phyloP scores from a whole-genome alignment of 345 rosid species.

The Pistacia atlantica region DNA sequence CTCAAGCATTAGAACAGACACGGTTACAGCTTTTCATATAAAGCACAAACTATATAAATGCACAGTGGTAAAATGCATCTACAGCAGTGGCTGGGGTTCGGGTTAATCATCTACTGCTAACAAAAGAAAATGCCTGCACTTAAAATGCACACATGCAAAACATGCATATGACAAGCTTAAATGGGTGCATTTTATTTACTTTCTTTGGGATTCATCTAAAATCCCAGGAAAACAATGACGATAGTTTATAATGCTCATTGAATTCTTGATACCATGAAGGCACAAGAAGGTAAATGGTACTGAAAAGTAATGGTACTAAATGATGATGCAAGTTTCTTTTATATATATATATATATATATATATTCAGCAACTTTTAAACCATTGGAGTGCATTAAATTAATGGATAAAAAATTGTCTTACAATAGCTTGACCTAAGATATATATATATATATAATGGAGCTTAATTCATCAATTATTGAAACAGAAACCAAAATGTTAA shows the following conservation, averaged over 20 bases:
- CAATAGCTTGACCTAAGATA: too few species aligned
- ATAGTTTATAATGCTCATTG: background rate
- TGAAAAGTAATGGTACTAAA: background rate
- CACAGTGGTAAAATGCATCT: background rate
- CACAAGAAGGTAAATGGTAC: background rate
- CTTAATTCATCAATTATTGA: slow-evolving; percentile 5
- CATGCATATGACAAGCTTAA: background rate
- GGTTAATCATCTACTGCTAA: background rate
- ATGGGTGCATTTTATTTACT: background rate
- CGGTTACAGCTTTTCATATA: slow-evolving; percentile 14
- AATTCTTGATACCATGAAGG: background rate
- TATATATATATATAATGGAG: background rate
- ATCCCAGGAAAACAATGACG: background rate
- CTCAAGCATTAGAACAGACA: background rate
- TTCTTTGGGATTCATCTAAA: slow-evolving; percentile 3
- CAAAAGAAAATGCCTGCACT: background rate
- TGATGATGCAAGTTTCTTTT: background rate
- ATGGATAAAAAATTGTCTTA: too few species aligned
- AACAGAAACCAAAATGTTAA: slow-evolving; percentile 10
- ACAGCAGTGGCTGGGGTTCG: background rate
- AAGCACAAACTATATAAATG: slow-evolving; percentile 3
- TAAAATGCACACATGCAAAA: background rate
- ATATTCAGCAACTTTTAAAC: too few species aligned
- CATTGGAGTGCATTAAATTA: too few species aligned
- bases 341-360: too few species aligned